Percentiles rank a stretch among this genome's conserved stretches.
Conservation (phyloP, 108 stramenopile species). For the Chaetoceros muelleri region DNA sequence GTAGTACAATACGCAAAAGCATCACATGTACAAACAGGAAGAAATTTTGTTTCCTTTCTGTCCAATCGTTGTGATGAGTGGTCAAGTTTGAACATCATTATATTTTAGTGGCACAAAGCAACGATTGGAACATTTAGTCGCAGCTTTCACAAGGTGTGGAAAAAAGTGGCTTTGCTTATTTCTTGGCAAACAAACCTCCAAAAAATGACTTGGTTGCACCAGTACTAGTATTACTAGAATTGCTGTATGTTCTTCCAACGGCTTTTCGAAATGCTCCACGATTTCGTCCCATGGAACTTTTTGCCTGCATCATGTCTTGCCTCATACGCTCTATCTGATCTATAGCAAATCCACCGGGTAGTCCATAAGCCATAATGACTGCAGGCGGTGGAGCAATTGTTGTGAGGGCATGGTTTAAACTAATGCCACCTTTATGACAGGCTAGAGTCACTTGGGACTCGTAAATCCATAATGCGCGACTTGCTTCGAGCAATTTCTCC, state of each 20-base stretch:
- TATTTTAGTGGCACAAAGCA: too few species aligned
- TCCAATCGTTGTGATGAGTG: too few species aligned
- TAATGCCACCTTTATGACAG: conserved; percentile 66
- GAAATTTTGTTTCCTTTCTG: too few species aligned
- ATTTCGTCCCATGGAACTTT: background rate
- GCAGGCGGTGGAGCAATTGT: conserved; percentile 53
- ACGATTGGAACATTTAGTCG: too few species aligned
- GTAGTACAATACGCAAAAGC: too few species aligned
- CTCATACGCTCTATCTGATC: background rate
- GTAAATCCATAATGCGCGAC: conserved; percentile 71
- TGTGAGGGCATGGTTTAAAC: conserved; percentile 48
- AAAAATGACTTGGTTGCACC: background rate
- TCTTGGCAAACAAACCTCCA: background rate
- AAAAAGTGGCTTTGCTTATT: too few species aligned
- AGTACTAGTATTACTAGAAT: background rate
- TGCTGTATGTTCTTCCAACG: background rate
- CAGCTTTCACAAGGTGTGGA: too few species aligned
- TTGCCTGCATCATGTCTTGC: background rate
- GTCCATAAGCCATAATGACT: conserved; percentile 76
- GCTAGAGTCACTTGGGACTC: conserved; percentile 74
- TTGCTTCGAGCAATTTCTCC: conserved; percentile 57
- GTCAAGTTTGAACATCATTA: too few species aligned
- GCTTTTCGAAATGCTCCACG: too few species aligned
- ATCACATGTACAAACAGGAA: too few species aligned
- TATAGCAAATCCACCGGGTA: conserved; percentile 37